Percentiles rank a stretch among this genome's conserved stretches.
Evolutionary conservation across 2,329 filamentous ascomycete species (phyloP).

Genomic region (Sclerotinia spermophila): DNA sequence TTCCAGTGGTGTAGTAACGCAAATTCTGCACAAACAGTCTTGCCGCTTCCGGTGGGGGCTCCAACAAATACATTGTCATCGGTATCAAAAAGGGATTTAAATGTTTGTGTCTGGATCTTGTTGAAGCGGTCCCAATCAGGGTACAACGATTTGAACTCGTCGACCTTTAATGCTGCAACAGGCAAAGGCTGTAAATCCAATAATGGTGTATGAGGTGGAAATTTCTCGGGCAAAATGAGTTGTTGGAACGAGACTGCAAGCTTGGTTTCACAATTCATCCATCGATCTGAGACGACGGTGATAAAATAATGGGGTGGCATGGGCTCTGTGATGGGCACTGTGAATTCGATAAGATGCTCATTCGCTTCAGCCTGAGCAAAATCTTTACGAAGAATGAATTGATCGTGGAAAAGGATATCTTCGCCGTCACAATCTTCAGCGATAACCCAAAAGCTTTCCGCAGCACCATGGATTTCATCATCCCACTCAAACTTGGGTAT

Average conservation of each 20-base stretch:
- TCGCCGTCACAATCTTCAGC: slow-evolving; percentile 98
- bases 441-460: slow-evolving; percentile 94
- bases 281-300: slow-evolving; percentile 87
- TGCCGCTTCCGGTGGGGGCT: slow-evolving; percentile 90
- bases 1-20: slow-evolving; percentile 86
- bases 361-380: slow-evolving; percentile 83
- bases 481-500: slow-evolving; percentile 97
- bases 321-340: slow-evolving; percentile 91
- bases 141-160: slow-evolving; percentile 79
- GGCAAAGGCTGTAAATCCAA: slow-evolving; percentile 89
- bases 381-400: slow-evolving; percentile 85
- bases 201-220: slow-evolving; percentile 88
- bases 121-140: slow-evolving; percentile 87
- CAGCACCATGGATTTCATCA: slow-evolving; percentile 76
- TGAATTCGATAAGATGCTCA: slow-evolving; percentile 94
- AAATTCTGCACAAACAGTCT: slow-evolving; percentile 96
- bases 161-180: slow-evolving; percentile 79
- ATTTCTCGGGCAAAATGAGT: slow-evolving; percentile 88
- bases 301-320: slow-evolving; percentile 99
- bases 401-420: slow-evolving; percentile 90
- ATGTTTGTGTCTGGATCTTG: slow-evolving; percentile 94
- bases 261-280: slow-evolving; percentile 97
- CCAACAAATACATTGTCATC: slow-evolving; percentile 94
- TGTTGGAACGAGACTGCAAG: slow-evolving; percentile 94
- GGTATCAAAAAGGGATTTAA: slow-evolving; percentile 86